These are phyloP conservation scores for Polytrichum formosum DNA, from an alignment of 225 moss, liverwort and hornwort genomes.

Conservation along the genomic window DNA sequence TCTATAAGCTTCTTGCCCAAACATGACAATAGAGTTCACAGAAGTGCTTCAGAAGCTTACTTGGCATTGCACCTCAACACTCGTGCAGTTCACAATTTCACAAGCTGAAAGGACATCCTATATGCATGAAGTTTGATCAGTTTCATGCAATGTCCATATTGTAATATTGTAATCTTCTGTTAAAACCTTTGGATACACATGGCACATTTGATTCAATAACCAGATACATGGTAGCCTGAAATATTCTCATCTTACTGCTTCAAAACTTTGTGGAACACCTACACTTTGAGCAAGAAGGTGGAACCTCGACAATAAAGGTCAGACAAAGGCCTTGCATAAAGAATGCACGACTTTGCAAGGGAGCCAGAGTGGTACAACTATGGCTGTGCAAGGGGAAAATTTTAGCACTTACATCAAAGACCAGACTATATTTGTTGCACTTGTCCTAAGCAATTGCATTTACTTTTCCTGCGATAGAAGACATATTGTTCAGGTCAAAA, in stretches of 20 bases:
- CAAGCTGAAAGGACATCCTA: slow-evolving; percentile 98
- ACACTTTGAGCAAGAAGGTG: too few species aligned
- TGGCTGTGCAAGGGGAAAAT: not conserved
- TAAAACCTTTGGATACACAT: too few species aligned
- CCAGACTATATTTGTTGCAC: slow-evolving; percentile 75
- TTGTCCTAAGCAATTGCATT: slow-evolving; percentile 94
- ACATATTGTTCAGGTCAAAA: too few species aligned
- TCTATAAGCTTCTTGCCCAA: too few species aligned
- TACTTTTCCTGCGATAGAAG: slow-evolving; percentile 71
- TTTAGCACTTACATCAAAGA: slow-evolving; percentile 61
- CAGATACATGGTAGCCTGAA: too few species aligned
- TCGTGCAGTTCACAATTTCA: slow-evolving; percentile 91
- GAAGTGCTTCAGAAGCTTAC: slow-evolving; percentile 22
- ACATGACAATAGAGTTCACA: not conserved
- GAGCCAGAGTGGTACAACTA: not conserved
- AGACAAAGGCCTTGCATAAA: too few species aligned
- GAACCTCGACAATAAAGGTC: too few species aligned
- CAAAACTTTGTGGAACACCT: too few species aligned
- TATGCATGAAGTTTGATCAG: not conserved
- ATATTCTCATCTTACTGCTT: too few species aligned
- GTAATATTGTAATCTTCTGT: too few species aligned
- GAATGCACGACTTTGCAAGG: not conserved
- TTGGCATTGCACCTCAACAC: slow-evolving; percentile 98
- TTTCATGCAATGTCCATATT: too few species aligned
- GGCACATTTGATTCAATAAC: too few species aligned